phyloP scores from a whole-genome alignment of 1,284 basidiomycete genomes.

The Agaricales sp. region DNA sequence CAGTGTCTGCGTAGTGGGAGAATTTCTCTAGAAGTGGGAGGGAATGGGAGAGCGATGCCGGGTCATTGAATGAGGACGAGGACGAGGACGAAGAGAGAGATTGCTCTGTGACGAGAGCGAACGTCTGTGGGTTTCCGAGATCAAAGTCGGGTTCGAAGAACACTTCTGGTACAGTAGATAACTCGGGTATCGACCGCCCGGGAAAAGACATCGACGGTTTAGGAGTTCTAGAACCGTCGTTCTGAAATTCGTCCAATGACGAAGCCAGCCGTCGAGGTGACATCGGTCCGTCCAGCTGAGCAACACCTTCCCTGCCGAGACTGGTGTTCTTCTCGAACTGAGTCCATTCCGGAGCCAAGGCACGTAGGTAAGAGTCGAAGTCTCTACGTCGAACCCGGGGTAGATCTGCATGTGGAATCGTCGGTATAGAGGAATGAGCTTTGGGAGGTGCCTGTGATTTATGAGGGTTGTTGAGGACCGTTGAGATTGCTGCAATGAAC shows the following conservation, averaged over 20 bases:
- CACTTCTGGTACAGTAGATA: slow-evolving; percentile 67
- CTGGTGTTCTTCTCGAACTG: slow-evolving; percentile 46
- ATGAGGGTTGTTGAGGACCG: slow-evolving; percentile 78
- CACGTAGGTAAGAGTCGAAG: slow-evolving; percentile 74
- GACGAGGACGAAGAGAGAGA: slow-evolving; percentile 14
- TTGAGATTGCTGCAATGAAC: slow-evolving; percentile 47
- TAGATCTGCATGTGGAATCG: slow-evolving; percentile 59
- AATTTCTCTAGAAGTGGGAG: slow-evolving; percentile 83
- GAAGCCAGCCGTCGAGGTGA: slow-evolving; percentile 18
- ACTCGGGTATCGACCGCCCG: slow-evolving; percentile 45
- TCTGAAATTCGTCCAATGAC: slow-evolving; percentile 16
- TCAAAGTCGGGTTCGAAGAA: slow-evolving; percentile 80
- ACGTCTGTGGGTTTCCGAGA: slow-evolving; percentile 79
- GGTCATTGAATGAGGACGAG: slow-evolving; percentile 23
- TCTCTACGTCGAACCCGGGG: slow-evolving; percentile 77
- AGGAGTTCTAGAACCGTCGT: slow-evolving; percentile 6
- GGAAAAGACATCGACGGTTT: slow-evolving; percentile 2
- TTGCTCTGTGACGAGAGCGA: slow-evolving; percentile 72
- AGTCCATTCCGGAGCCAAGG: slow-evolving; percentile 72
- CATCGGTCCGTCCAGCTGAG: slow-evolving; percentile 26
- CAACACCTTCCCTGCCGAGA: slow-evolving; percentile 34
- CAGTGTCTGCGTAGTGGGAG: slow-evolving; percentile 87
- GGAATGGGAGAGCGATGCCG: slow-evolving; percentile 51
- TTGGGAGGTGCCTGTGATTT: slow-evolving; percentile 79
- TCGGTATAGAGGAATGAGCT: slow-evolving; percentile 69